phyloP scores from a whole-genome alignment of 352 stramenopile genomes.

The Pythium phragmitis region DNA sequence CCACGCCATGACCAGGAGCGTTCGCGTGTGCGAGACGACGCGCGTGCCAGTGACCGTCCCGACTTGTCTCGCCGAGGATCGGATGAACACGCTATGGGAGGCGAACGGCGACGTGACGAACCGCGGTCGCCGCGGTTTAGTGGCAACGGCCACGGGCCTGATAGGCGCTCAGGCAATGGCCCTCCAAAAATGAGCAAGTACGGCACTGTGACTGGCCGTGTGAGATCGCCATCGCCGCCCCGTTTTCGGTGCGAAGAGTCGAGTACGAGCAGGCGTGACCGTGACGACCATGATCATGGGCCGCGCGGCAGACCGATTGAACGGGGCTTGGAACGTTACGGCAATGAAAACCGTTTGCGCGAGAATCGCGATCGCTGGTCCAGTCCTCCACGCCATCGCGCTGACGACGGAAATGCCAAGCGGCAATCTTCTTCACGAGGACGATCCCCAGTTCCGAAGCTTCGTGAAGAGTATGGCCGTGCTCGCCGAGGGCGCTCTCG shows the following conservation, averaged over 20 bases:
- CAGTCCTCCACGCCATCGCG: neutral
- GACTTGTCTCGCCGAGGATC: neutral
- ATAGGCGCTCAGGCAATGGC: neutral
- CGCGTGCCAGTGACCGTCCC: neutral
- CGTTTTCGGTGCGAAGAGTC: conserved; percentile 2
- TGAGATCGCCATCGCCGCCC: conserved; percentile 11
- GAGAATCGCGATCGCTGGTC: neutral
- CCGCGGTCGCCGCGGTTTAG: neutral
- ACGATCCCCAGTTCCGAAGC: conserved; percentile 6
- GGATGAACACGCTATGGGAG: neutral
- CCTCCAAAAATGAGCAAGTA: conserved; percentile 18
- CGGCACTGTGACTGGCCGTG: conserved; percentile 6
- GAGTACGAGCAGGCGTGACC: neutral
- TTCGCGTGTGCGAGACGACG: neutral
- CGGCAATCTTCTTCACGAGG: neutral
- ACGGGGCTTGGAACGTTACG: neutral
- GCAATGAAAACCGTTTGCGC: conserved; percentile 8
- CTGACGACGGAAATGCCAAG: conserved; percentile 3
- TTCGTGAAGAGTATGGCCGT: neutral
- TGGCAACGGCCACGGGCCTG: neutral
- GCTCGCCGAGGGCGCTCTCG: conserved; percentile 1
- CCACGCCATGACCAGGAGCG: neutral
- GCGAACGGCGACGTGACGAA: neutral
- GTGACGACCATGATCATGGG: neutral
- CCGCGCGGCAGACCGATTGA: neutral